Evolutionary conservation across 805 yeast species (phyloP), one percentile per base, ranked within the genome.

Genomic region (Candida incommunis): DNA sequence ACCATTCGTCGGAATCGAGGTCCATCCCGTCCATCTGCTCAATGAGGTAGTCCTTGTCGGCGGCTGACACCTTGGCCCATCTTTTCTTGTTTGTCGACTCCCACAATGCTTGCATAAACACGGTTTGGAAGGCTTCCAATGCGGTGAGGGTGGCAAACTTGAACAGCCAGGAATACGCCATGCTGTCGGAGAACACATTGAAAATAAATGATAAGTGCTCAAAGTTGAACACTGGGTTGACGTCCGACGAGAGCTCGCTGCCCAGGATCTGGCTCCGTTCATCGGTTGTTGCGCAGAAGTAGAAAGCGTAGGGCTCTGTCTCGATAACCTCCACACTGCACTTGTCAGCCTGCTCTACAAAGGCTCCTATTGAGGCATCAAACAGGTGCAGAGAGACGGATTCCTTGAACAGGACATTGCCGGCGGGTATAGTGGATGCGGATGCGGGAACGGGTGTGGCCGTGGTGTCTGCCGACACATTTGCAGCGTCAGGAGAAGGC

Each of bases 201-300:
- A 84, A 86, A 13, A 81, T 71, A 51, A 86, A 81, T 1, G 83
- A 70, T 13, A 60, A 51, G 25, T 71, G 63, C 47, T 71, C 76
- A 49, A 67, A 70, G 55, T 79, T 76, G 57, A 83, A 79, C n/a
- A 72, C 68, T 1, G 92, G 85, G 54, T 73, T 78, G 61, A 85
- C 64, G 23, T 70, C 68, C 11, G 74, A 68, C 9, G 66, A 57
- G 21, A 81, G 58, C 2, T 57, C 58, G 3, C 69, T 59, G 1
- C 72, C 74, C 3, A 76, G 48, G 20, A 65, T 45, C 2, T 58
- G 51, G 3, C 56, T 53, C 2, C 52, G 52, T 3, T 54, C 48
- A 1, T 55, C 46, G 3, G 57, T 54, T 5, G 79, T 62, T 9
- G 27, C 27, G 7, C 72, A 71, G 27, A 86, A 57, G 64, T 74